Evolutionary conservation across 73 alveolate genomes (phyloP).

Genomic region (Paramecium caudatum): DNA sequence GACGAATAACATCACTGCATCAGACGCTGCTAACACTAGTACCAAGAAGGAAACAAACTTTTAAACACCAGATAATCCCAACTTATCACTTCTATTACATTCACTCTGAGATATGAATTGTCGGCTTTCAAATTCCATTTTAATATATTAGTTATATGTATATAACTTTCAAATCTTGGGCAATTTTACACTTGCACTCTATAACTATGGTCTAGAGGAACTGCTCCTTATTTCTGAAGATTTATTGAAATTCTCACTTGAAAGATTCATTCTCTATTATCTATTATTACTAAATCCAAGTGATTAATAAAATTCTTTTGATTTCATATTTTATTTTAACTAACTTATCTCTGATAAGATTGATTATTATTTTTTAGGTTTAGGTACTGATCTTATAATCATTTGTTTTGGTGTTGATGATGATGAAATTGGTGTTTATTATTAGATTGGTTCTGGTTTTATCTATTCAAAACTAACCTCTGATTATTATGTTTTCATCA

Average conservation of each 20-base stretch:
- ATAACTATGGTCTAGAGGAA: neutral
- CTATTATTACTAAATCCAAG: slow-evolving; percentile 21
- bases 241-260: slow-evolving; percentile 59
- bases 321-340: slow-evolving; percentile 43
- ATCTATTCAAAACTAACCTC: neutral
- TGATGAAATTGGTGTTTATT: too few species aligned
- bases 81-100: slow-evolving; percentile 34
- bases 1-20: slow-evolving; percentile 23
- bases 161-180: slow-evolving; percentile 62
- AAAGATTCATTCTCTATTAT: slow-evolving; percentile 28
- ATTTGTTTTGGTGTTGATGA: too few species aligned
- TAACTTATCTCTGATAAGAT: slow-evolving; percentile 24
- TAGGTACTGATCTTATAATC: slow-evolving; percentile 22
- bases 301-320: slow-evolving; percentile 41
- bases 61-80: neutral
- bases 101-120: slow-evolving; percentile 62
- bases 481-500: neutral
- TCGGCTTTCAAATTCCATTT: slow-evolving; percentile 51
- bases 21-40: neutral
- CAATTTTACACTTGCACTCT: slow-evolving; percentile 10
- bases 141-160: neutral
- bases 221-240: neutral
- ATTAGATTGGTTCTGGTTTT: too few species aligned
- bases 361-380: neutral
- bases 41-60: neutral